Conservation (phyloP, 2,329 filamentous ascomycete species). For the Colletotrichum tamarilloi region DNA sequence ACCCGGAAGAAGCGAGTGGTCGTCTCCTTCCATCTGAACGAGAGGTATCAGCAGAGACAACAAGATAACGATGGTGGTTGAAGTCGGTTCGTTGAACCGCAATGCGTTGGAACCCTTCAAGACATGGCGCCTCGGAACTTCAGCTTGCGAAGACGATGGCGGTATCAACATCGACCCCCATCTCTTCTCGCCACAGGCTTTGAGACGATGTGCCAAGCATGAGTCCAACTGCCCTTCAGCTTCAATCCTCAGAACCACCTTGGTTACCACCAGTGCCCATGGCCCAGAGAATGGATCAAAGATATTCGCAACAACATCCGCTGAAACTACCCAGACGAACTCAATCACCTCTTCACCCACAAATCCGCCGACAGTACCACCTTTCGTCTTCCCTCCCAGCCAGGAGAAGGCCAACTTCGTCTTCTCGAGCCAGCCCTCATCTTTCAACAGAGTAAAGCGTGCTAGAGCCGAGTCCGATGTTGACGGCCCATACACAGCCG, state of each 20-base stretch:
- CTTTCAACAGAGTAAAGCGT: conserved; percentile 20
- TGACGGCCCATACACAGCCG: conserved; percentile 64
- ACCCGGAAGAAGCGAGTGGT: background rate
- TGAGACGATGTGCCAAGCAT: conserved; percentile 10
- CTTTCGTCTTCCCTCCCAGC: background rate
- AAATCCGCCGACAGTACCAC: background rate
- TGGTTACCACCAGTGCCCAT: background rate
- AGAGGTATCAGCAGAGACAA: background rate
- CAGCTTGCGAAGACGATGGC: background rate
- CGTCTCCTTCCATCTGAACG: background rate
- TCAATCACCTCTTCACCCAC: background rate
- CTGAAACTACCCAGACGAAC: background rate
- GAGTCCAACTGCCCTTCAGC: background rate
- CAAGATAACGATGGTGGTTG: conserved; percentile 24
- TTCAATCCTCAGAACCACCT: background rate
- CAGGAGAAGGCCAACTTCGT: conserved; percentile 10
- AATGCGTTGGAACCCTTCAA: conserved; percentile 24
- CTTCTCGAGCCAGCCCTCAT: background rate
- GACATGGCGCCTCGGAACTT: conserved; percentile 10
- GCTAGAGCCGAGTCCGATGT: conserved; percentile 65
- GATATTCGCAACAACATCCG: background rate
- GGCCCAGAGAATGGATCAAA: background rate
- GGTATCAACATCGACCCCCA: conserved; percentile 2
- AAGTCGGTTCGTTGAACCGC: conserved; percentile 28
- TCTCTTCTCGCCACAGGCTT: conserved; percentile 7